These are phyloP conservation scores for Achaetomiella virescens DNA, from an alignment of 495 filamentous ascomycete species.

Conservation along the genomic window DNA sequence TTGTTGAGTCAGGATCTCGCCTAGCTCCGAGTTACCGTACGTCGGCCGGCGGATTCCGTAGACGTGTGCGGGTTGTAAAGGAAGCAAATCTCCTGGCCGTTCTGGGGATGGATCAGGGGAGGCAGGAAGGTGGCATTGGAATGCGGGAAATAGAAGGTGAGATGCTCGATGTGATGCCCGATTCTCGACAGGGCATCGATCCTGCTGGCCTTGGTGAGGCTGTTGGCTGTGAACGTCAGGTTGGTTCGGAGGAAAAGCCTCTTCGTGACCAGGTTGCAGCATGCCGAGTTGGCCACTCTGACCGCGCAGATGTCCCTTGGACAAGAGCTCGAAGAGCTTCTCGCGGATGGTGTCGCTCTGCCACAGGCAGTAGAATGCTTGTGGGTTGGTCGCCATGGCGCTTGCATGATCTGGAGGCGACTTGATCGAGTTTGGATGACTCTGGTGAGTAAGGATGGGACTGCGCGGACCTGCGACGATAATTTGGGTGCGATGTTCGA, in stretches of 20 bases:
- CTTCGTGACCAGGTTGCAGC: slow-evolving; percentile 47
- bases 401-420: slow-evolving; percentile 37
- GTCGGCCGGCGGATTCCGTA: slow-evolving; percentile 49
- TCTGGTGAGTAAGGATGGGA: neutral
- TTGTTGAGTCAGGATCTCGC: slow-evolving; percentile 70
- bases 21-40: slow-evolving; percentile 55
- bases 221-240: slow-evolving; percentile 61
- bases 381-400: slow-evolving; percentile 42
- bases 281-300: slow-evolving; percentile 43
- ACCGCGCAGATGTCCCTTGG: slow-evolving; percentile 46
- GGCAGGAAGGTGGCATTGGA: slow-evolving; percentile 65
- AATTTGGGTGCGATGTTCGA: neutral
- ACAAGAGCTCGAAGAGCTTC: slow-evolving; percentile 44
- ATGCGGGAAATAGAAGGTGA: slow-evolving; percentile 67
- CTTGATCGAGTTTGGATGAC: neutral
- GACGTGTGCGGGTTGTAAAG: slow-evolving; percentile 64
- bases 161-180: slow-evolving; percentile 62
- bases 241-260: slow-evolving; percentile 48
- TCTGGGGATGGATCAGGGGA: slow-evolving; percentile 63
- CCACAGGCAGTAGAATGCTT: slow-evolving; percentile 50
- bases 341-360: slow-evolving; percentile 44
- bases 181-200: slow-evolving; percentile 65
- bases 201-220: slow-evolving; percentile 61
- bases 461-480: neutral
- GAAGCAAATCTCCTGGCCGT: slow-evolving; percentile 66